Base-by-base conservation (phyloP, 345 rosid genomes). In the Gynandropsis gynandra region DNA sequence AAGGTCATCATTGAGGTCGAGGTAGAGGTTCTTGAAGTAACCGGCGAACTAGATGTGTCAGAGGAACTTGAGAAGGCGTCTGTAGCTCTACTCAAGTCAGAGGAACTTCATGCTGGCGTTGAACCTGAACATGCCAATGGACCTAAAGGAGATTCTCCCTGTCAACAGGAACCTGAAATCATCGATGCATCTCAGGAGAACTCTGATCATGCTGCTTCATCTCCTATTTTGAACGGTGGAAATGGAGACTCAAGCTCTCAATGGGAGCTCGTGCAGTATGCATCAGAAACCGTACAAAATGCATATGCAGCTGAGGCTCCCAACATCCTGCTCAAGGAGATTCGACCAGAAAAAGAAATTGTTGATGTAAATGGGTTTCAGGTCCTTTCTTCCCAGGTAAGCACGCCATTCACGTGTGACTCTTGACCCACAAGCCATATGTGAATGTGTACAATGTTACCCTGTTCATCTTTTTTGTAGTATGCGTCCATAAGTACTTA, bases 1-100 rank as follows among this genome's bases (percentile, higher is more conserved):
- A 64, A 74, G 0, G 67, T 79, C 51, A 46, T 74, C 10, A 63
- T 88, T 50, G 73, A 80, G 69, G 92, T 85, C 69, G 78, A 85
- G 63, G 75, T 82, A 57, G 8, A 35, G 9, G 8, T 42, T 10
- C 1, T 61, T 12, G 52, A 45, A 15, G 19, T 64, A 15, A 14
- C 29, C 31, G 63, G 29, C 5, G 5, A 24, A 24, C 29, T 24
- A 24, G 16, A 43, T 14, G 49, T 46, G 4, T 0, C 38, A 9
- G 48, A 37, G 16, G 59, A 16, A 37, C 12, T 39, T 14, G 33
- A 19, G 50, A 49, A 41, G 24, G 10, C 12, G 8, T 8, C 10
- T 24, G 19, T n/a, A 27, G 1, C 47, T 29, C 17, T 15, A 11
- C 16, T 10, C 4, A 11, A 8, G 14, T 24, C 38, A 44, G 14